These are phyloP conservation scores for Kodamaea arcana DNA, from an alignment of 1,139 yeast species.

Conservation along the genomic window DNA sequence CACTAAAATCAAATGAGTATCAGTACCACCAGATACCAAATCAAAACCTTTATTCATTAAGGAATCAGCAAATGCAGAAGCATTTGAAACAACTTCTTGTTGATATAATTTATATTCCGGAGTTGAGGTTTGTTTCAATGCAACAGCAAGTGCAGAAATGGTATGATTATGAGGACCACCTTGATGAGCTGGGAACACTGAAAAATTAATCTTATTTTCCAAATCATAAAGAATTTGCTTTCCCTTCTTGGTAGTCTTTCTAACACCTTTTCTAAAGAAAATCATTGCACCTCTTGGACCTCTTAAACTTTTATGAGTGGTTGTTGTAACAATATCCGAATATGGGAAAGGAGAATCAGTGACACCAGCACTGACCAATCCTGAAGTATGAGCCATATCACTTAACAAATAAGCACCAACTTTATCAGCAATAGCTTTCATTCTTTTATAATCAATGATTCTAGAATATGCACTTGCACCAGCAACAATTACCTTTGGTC, in stretches of 20 bases:
- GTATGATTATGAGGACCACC: conserved; percentile 99
- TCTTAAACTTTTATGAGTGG: conserved; percentile 94
- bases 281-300: conserved; percentile 99
- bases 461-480: conserved; percentile 97
- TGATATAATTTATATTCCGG: conserved; percentile 89
- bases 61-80: conserved; percentile 69
- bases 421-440: conserved; percentile 84
- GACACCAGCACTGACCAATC: conserved; percentile 89
- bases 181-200: conserved; percentile 98
- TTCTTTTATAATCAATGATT: conserved; percentile 83
- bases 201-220: conserved; percentile 86
- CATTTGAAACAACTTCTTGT: conserved; percentile 74
- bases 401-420: conserved; percentile 89
- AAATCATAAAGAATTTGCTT: conserved; percentile 82
- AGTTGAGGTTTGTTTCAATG: conserved; percentile 81
- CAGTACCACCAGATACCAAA: conserved; percentile 90
- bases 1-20: conserved; percentile 86
- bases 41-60: conserved; percentile 65
- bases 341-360: conserved; percentile 90
- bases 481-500: conserved; percentile 93
- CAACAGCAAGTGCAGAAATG: conserved; percentile 91
- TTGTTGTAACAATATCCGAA: conserved; percentile 94
- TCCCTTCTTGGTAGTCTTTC: conserved; percentile 82
- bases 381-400: conserved; percentile 97
- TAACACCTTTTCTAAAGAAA: conserved; percentile 88